A percentile compares a stretch with the other conserved stretches of the same genome.
phyloP scores from a whole-genome alignment of 257 asterid species.

The Ophiorrhiza pumila region DNA sequence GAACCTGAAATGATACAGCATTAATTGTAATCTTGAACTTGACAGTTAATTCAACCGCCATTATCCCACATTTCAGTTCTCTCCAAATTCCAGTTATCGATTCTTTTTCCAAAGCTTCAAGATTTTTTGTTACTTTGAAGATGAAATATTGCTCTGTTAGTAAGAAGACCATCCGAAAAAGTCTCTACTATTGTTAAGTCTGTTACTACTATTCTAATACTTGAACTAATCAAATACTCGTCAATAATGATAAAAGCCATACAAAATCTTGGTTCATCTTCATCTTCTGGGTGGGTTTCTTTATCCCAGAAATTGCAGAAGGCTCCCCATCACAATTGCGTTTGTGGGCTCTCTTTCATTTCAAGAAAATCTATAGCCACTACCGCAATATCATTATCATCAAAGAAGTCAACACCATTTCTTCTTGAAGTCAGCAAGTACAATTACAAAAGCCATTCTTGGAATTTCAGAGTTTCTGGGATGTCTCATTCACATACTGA shows the following conservation, averaged over 20 bases:
- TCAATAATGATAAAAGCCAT: slow-evolving; percentile 71
- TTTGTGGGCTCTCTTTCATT: slow-evolving; percentile 31
- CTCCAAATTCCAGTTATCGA: too few relatives aligned
- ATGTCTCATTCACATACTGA: slow-evolving; percentile 54
- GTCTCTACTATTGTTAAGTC: neutral
- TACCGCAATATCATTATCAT: neutral
- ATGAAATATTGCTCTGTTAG: neutral
- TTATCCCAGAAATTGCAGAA: slow-evolving; percentile 44
- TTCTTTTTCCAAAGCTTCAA: too few relatives aligned
- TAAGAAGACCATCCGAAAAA: neutral
- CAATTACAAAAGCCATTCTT: slow-evolving; percentile 32
- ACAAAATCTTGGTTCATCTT: slow-evolving; percentile 78
- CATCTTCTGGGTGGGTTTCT: slow-evolving; percentile 48
- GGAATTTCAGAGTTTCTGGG: slow-evolving; percentile 33
- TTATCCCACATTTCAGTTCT: too few relatives aligned
- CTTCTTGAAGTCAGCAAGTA: slow-evolving; percentile 13
- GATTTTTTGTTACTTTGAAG: too few relatives aligned
- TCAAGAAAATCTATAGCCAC: slow-evolving; percentile 49
- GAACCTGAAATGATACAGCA: too few relatives aligned
- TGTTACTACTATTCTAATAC: neutral
- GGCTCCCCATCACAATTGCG: slow-evolving; percentile 32
- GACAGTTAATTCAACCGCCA: too few relatives aligned
- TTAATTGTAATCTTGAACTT: too few relatives aligned
- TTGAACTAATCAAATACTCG: too few relatives aligned
- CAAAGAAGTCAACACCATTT: slow-evolving; percentile 14